Base-by-base conservation (phyloP, 164 flowering plant genomes). In the Protea cynaroides region DNA sequence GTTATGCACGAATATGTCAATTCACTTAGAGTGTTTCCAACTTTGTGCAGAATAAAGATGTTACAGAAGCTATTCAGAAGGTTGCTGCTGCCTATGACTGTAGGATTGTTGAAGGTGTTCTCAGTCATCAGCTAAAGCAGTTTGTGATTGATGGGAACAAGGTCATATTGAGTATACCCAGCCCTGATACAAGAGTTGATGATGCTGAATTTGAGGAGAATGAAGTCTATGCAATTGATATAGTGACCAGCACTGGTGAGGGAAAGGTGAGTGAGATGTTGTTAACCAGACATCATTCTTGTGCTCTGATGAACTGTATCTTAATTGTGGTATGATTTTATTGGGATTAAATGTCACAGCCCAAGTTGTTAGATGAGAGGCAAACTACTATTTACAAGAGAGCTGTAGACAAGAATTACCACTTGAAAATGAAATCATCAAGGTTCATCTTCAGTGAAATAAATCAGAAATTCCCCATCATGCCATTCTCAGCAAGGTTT, bases 151-250 rank as follows among this genome's bases (percentile, higher is more conserved):
- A 88, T 75, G 95, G 93, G 22, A 90, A 88, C 81, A 87, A 90
- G 74, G 97, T 87, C 40, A 73, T 90, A 10, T 69, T 93, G 40
- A 87, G 90, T 64, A 88, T 87, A 2, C 34, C 87, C 62, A 81
- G 64, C 70, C 95, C 97, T 34, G 98, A 89, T 0, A 84, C 86
- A 24, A 84, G 83, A 78, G 98, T 87, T 72, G 98, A 90, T 73
- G 98, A 93, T 73, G 92, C 90, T 11, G 97, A 90, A 64, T 93
- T 93, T 72, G 98, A 93, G 79, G 96, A 88, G 76, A 93, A 93
- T 75, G 96, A 93, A 78, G 90, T 88, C 60, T 92, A 92, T 78
- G 81, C 93, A 9, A 58, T 92, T 38, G 98, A 92, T 69, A 92
- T 92, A 19, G 87, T 90, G 40, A 77, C 98, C 47, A 93, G 91